Conservation (phyloP, 2,329 filamentous ascomycete genomes). For the Colletotrichum sp. region DNA sequence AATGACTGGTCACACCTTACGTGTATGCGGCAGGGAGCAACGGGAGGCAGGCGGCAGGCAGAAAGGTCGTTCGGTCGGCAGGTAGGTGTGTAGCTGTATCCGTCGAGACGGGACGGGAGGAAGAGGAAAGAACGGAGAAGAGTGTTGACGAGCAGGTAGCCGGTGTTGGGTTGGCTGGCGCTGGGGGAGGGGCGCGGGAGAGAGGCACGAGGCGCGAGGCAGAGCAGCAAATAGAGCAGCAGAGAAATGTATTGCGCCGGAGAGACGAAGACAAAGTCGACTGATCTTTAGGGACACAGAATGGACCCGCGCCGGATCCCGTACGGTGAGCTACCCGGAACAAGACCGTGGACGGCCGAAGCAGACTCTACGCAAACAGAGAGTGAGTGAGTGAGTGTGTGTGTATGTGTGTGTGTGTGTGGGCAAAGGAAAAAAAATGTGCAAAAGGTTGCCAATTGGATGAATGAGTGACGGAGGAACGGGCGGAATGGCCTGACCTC, state of each 20-base stretch:
- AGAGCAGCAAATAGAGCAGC: neutral
- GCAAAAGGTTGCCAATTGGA: slow-evolving; percentile 4
- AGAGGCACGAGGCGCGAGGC: neutral
- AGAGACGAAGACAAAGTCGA: slow-evolving; percentile 5
- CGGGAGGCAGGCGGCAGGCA: neutral
- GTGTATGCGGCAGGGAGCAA: neutral
- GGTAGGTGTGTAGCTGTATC: neutral
- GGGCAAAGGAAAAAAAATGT: neutral
- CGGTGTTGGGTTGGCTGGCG: neutral
- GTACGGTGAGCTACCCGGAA: slow-evolving; percentile 8
- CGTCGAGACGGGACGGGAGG: neutral
- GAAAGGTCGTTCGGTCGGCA: neutral
- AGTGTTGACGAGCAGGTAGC: neutral
- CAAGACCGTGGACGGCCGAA: slow-evolving; percentile 10
- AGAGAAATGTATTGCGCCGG: neutral
- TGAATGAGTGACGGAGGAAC: slow-evolving; percentile 2
- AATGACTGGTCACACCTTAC: slow-evolving; percentile 20
- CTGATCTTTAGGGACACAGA: slow-evolving; percentile 1
- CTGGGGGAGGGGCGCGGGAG: neutral
- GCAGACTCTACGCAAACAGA: neutral
- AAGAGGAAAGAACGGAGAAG: neutral
- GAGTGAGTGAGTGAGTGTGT: neutral
- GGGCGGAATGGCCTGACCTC: slow-evolving; percentile 23
- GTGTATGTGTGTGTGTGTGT: neutral
- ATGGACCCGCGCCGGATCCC: slow-evolving; percentile 14